phyloP scores from a whole-genome alignment of 2,329 filamentous ascomycete species.

The Venturia aucupariae region DNA sequence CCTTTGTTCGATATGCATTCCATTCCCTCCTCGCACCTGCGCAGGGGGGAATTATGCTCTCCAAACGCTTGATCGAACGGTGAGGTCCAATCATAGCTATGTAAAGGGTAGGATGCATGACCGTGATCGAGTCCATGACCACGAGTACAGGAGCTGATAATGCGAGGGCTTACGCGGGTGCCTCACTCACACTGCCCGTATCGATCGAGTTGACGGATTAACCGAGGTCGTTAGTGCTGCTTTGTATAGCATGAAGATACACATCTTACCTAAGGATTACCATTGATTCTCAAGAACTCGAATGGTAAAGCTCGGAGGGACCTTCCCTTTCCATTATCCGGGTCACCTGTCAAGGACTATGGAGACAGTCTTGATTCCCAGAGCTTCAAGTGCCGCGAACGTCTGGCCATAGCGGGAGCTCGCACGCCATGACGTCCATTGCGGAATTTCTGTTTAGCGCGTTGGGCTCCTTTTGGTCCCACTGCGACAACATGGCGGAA shows the following conservation, averaged over 20 bases:
- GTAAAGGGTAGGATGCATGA: background rate
- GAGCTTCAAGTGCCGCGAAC: background rate
- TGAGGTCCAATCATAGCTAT: background rate
- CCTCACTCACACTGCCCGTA: background rate
- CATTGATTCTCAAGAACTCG: conserved; percentile 5
- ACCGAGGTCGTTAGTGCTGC: background rate
- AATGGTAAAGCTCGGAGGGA: background rate
- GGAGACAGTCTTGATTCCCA: conserved; percentile 5
- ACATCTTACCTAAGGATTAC: background rate
- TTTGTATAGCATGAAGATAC: too few relatives aligned
- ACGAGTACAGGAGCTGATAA: conserved; percentile 1
- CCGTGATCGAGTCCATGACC: background rate
- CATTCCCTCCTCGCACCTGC: background rate
- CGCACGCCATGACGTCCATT: background rate
- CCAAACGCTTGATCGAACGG: background rate
- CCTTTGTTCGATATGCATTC: background rate
- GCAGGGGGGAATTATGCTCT: background rate
- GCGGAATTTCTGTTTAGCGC: background rate
- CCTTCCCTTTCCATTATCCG: background rate
- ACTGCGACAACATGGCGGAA: background rate
- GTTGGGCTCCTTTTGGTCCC: background rate
- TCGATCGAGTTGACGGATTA: conserved; percentile 5
- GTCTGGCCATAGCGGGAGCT: background rate
- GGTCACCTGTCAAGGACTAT: background rate
- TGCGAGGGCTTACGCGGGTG: background rate